phyloP scores from a whole-genome alignment of 495 filamentous ascomycete genomes.

The Penicillium ucsense region DNA sequence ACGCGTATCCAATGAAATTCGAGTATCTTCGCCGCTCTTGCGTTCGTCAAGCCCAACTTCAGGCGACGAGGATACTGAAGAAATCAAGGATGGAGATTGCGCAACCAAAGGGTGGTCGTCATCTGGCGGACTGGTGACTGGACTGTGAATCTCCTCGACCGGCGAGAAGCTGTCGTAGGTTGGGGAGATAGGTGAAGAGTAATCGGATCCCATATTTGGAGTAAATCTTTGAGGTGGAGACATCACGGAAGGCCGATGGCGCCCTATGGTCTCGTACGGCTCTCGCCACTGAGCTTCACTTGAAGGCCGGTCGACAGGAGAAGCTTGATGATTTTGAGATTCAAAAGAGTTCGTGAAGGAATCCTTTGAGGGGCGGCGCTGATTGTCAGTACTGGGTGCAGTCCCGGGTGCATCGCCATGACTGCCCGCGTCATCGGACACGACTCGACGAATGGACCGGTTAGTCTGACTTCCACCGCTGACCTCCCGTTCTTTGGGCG shows the following conservation, averaged over 20 bases:
- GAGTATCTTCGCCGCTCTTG: constrained; percentile 21
- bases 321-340: constrained; percentile 13
- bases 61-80: constrained; percentile 52
- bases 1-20: constrained; percentile 34
- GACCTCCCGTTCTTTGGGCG: constrained; percentile 5
- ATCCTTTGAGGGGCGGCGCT: constrained; percentile 19
- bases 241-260: constrained; percentile 14
- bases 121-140: constrained; percentile 44
- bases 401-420: constrained; percentile 10
- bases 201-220: constrained; percentile 35
- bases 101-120: constrained; percentile 56
- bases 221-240: constrained; percentile 28
- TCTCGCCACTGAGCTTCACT: constrained; percentile 17
- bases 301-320: constrained; percentile 21
- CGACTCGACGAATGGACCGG: constrained; percentile 34
- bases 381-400: constrained; percentile 11
- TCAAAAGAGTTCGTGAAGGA: constrained; percentile 13
- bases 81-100: constrained; percentile 47
- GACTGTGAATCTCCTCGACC: constrained; percentile 16
- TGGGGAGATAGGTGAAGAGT: constrained; percentile 41
- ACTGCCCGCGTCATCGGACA: constrained; percentile 21
- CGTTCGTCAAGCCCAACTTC: constrained; percentile 42
- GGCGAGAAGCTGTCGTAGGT: constrained; percentile 69
- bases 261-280: constrained; percentile 4
- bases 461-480: constrained; percentile 7